Base-by-base conservation (phyloP, 441 rosid genomes). In the Gossypium schwendimanii region DNA sequence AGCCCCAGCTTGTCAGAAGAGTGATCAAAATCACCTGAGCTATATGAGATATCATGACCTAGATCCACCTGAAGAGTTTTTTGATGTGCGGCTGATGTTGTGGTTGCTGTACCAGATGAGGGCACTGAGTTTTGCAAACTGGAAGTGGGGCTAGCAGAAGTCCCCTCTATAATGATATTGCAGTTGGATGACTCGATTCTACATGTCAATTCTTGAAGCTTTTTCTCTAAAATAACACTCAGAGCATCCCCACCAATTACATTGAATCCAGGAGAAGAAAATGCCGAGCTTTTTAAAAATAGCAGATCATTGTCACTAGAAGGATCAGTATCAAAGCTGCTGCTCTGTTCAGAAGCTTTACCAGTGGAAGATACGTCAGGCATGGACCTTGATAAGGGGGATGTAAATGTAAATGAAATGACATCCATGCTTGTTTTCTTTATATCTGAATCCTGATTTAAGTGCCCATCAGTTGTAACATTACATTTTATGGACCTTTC, bases 391-490 rank as follows among this genome's bases (percentile, higher is more conserved):
- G 58, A 24, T 44, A 95, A 82, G 4, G 99, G 98, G 62, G 99
- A 87, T 6, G 96, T 83, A 78, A 95, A 95, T 24, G 95, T 95
- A 79, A 95, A 95, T 5, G 97, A 95, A 74, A 95, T 84, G 76
- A 95, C 89, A 83, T 95, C 96, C 83, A 80, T 84, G 63, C 86
- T 84, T 63, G 79, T 83, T 79, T 87, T 85, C 55, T 70, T 65
- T 71, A 81, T 83, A 55, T 75, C 81, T 57, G 72, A 41, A 10
- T 70, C 71, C 69, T 63, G 15, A 28, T 81, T 84, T 75, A 55
- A 24, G 66, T 54, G 24, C 18, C 78, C 86, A 68, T 88, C 87
- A 24, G 67, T 69, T 3, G 78, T 81, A 65, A 76, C 69, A 54
- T 85, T 84, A 66, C 85, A 71, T 81, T 83, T 85, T 41, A 75